Conservation (phyloP, 2,329 filamentous ascomycete genomes). For the Xylaria sp. region DNA sequence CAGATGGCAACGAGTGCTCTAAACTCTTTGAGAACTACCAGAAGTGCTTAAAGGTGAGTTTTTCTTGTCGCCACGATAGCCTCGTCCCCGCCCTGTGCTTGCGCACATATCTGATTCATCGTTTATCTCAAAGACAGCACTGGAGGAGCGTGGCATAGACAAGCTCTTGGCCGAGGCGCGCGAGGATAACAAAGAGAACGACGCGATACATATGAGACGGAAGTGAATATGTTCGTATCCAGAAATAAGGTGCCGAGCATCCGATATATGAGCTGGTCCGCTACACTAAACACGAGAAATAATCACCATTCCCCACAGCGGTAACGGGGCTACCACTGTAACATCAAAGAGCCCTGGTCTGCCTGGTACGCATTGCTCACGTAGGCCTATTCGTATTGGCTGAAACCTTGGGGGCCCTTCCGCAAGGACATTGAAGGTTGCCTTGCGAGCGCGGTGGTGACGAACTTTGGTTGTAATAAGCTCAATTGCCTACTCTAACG, state of each 20-base stretch:
- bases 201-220: conserved; percentile 72
- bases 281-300: conserved; percentile 5
- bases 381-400: conserved; percentile 13
- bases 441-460: not conserved
- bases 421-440: conserved; percentile 18
- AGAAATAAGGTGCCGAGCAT: conserved; percentile 39
- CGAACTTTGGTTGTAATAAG: conserved; percentile 1
- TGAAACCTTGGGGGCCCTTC: not conserved
- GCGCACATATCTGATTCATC: conserved; percentile 28
- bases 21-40: conserved; percentile 89
- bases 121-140: conserved; percentile 69
- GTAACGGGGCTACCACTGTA: conserved; percentile 1
- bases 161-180: conserved; percentile 91
- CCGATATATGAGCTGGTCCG: conserved; percentile 23
- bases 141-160: conserved; percentile 92
- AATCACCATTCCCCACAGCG: conserved; percentile 17
- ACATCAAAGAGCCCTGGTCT: conserved; percentile 6
- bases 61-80: not conserved
- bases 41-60: conserved; percentile 79
- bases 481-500: conserved; percentile 7
- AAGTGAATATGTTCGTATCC: conserved; percentile 45
- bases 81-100: not conserved
- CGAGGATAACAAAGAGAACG: conserved; percentile 89
- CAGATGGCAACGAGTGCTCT: conserved; percentile 82
- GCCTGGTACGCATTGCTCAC: conserved; percentile 12